Conservation (phyloP, 305 asterid species). For the Ajuga reptans region DNA sequence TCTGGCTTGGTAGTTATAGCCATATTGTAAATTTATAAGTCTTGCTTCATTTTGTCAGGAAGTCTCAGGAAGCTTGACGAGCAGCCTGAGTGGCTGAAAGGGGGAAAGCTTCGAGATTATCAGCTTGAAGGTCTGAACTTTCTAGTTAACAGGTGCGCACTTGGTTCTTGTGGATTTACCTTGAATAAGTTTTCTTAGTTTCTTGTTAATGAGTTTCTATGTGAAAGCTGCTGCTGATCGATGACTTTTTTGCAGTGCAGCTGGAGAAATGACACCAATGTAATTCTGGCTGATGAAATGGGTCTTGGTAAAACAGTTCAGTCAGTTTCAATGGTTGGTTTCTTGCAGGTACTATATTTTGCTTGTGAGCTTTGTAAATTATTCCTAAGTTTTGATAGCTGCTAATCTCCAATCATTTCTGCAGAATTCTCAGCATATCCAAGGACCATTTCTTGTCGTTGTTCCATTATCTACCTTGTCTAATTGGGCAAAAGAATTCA, state of each 20-base stretch:
- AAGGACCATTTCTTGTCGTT: constrained; percentile 97
- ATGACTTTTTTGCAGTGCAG: constrained; percentile 58
- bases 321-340: constrained; percentile 98
- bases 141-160: constrained; percentile 86
- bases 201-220: constrained; percentile 19
- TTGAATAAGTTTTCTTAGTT: constrained; percentile 2
- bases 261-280: constrained; percentile 99
- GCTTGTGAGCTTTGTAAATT: constrained; percentile 5
- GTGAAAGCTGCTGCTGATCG: constrained; percentile 39
- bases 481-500: constrained; percentile 98
- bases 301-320: constrained; percentile 99
- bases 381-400: constrained; percentile 11
- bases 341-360: constrained; percentile 66
- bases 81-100: constrained; percentile 98
- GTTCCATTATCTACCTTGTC: constrained; percentile 96
- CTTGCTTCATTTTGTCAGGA: constrained; percentile 39
- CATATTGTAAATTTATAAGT: constrained; percentile 4
- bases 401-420: constrained; percentile 23
- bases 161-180: constrained; percentile 25
- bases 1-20: constrained; percentile 2
- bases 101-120: constrained; percentile 96
- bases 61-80: constrained; percentile 98
- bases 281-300: constrained; percentile 98
- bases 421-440: constrained; percentile 93
- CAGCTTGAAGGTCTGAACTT: constrained; percentile 99